Evolutionary conservation across 345 rosid species (phyloP).

Genomic region (Geranium brycei): DNA sequence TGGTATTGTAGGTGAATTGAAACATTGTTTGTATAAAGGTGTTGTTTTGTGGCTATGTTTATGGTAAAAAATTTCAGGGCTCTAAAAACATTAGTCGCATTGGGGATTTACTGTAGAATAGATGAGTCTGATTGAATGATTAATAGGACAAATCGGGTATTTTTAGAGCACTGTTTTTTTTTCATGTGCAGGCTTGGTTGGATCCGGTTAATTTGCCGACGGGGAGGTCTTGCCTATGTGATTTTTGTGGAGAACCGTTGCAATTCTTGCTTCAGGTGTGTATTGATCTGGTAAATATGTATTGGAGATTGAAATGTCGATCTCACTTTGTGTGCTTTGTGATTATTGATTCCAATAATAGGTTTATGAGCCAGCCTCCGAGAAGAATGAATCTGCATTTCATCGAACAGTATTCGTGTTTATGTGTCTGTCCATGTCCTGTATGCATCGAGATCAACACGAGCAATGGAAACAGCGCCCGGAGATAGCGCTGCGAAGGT

Average conservation of each 20-base stretch:
- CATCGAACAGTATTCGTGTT: conserved; percentile 71
- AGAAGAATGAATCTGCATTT: conserved; percentile 49
- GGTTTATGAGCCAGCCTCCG: conserved; percentile 72
- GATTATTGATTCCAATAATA: conserved; percentile 12
- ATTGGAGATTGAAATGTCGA: neutral
- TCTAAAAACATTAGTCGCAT: too few species aligned
- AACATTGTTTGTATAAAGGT: neutral
- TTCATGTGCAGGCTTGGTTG: conserved; percentile 62
- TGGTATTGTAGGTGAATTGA: neutral
- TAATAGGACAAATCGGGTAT: too few species aligned
- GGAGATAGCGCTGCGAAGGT: conserved; percentile 53
- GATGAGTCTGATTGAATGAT: too few species aligned
- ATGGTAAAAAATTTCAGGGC: neutral
- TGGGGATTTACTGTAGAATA: neutral
- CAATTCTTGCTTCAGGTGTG: conserved; percentile 82
- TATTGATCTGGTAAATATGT: neutral
- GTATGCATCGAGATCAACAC: conserved; percentile 83
- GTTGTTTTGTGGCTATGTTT: conserved; percentile 5
- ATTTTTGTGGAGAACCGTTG: conserved; percentile 65
- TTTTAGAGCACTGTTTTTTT: neutral
- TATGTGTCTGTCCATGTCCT: conserved; percentile 74
- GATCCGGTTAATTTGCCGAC: conserved; percentile 73
- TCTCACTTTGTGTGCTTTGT: neutral
- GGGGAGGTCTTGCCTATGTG: conserved; percentile 51
- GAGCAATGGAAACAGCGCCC: conserved; percentile 75